Percentiles rank a stretch among this genome's conserved stretches.
Conservation (phyloP, 345 rosid genomes). For the Draba incana region DNA sequence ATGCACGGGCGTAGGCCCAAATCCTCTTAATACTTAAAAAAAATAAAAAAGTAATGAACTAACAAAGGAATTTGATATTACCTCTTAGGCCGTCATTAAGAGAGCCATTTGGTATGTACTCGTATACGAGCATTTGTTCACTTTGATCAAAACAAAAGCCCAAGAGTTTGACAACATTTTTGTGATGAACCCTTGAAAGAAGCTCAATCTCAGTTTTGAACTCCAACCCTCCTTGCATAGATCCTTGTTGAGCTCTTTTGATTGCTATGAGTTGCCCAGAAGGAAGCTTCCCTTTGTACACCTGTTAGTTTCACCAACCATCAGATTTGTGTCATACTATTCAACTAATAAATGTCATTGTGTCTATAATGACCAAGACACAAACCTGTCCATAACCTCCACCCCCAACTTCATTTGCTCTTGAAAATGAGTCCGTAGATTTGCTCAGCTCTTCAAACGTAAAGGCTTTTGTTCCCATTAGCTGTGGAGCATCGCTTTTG, state of each 20-base stretch:
- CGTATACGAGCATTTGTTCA: constrained; percentile 82
- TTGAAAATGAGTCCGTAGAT: constrained; percentile 68
- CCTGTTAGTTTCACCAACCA: constrained; percentile 44
- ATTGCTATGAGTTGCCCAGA: constrained; percentile 63
- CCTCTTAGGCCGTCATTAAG: constrained; percentile 75
- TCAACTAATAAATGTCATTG: neutral
- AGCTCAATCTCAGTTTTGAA: constrained; percentile 92
- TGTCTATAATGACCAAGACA: neutral
- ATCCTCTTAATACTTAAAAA: too few species aligned
- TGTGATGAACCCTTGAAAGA: constrained; percentile 89
- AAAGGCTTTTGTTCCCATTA: constrained; percentile 79
- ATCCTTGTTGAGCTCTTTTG: constrained; percentile 83
- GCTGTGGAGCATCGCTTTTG: constrained; percentile 62
- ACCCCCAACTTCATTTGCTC: constrained; percentile 67
- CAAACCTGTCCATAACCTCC: constrained; percentile 94
- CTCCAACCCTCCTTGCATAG: constrained; percentile 80
- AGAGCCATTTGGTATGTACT: constrained; percentile 69
- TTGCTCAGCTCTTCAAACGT: constrained; percentile 73
- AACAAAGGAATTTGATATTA: constrained; percentile 16
- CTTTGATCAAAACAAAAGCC: constrained; percentile 75
- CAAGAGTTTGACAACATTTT: constrained; percentile 66
- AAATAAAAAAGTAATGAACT: neutral
- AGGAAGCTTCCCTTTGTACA: constrained; percentile 69
- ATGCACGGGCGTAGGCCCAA: too few species aligned
- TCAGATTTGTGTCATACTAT: neutral